Percentiles rank a stretch among this genome's conserved stretches.
phyloP scores from a whole-genome alignment of 257 asterid genomes.

The Gentiana macrophylla region DNA sequence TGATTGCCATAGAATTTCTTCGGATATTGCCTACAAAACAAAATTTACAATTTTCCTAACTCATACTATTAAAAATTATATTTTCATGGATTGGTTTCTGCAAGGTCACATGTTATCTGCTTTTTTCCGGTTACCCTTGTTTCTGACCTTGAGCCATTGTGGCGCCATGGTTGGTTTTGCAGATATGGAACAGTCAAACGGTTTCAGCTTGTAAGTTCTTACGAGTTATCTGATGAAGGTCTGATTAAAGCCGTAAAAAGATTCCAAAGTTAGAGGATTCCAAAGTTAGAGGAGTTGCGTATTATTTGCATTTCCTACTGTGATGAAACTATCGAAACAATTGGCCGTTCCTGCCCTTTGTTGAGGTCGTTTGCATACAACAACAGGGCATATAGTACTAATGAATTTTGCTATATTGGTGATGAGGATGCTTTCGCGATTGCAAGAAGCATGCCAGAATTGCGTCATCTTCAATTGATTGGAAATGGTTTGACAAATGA shows the following conservation, averaged over 20 bases:
- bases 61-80: too few relatives aligned
- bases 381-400: conserved; percentile 3
- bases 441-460: conserved; percentile 34
- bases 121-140: too few relatives aligned
- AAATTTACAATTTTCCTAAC: too few relatives aligned
- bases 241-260: conserved; percentile 19
- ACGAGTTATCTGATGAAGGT: conserved; percentile 7
- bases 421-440: conserved; percentile 30
- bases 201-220: conserved; percentile 20
- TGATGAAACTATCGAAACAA: conserved; percentile 6
- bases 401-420: not conserved
- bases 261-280: conserved; percentile 32
- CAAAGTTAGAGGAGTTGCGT: conserved; percentile 39
- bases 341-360: conserved; percentile 26
- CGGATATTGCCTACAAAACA: too few relatives aligned
- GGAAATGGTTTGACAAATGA: conserved; percentile 35
- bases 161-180: not conserved
- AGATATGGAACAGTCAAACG: conserved; percentile 28
- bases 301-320: conserved; percentile 3
- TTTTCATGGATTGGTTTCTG: too few relatives aligned
- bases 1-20: too few relatives aligned
- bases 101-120: too few relatives aligned
- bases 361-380: conserved; percentile 26
- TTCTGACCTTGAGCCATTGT: too few relatives aligned
- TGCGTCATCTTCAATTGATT: conserved; percentile 35